Percentiles rank a stretch among this genome's conserved stretches.
Conservation (phyloP, 305 asterid genomes). For the Withania somnifera region DNA sequence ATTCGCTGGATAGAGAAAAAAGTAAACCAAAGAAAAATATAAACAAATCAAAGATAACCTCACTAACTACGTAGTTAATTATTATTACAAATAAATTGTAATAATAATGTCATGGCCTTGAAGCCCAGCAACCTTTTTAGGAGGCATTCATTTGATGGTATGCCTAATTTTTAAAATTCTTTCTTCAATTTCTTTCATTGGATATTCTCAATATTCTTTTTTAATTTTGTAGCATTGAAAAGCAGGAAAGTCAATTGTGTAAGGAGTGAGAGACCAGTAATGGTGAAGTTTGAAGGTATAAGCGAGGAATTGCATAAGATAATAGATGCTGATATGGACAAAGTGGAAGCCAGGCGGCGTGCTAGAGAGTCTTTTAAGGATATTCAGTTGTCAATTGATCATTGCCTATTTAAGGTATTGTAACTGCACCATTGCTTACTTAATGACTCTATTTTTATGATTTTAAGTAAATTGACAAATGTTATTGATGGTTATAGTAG, state of each 20-base stretch:
- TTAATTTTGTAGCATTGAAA: not conserved
- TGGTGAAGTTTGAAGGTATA: constrained; percentile 7
- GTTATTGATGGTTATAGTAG: not conserved
- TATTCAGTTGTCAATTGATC: constrained; percentile 16
- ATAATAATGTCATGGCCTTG: not conserved
- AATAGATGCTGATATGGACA: constrained; percentile 13
- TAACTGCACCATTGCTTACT: not conserved
- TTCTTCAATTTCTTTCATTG: not conserved
- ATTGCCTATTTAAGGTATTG: constrained; percentile 13
- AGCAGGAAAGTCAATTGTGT: not conserved
- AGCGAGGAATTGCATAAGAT: constrained; percentile 6
- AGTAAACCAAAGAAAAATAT: not conserved
- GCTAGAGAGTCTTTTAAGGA: constrained; percentile 16
- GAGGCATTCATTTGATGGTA: not conserved
- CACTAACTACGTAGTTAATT: not conserved
- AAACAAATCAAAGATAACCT: not conserved
- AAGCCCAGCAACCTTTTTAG: not conserved
- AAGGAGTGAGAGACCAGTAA: not conserved
- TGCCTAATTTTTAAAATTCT: not conserved
- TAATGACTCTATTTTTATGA: not conserved
- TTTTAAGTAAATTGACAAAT: not conserved
- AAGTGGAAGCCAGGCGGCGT: constrained; percentile 11
- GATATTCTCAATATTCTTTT: not conserved
- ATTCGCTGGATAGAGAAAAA: not conserved
- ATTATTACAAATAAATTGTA: not conserved